These are phyloP conservation scores for Apiotrichum siamense DNA, from an alignment of 1,284 basidiomycete genomes.

Conservation along the genomic window DNA sequence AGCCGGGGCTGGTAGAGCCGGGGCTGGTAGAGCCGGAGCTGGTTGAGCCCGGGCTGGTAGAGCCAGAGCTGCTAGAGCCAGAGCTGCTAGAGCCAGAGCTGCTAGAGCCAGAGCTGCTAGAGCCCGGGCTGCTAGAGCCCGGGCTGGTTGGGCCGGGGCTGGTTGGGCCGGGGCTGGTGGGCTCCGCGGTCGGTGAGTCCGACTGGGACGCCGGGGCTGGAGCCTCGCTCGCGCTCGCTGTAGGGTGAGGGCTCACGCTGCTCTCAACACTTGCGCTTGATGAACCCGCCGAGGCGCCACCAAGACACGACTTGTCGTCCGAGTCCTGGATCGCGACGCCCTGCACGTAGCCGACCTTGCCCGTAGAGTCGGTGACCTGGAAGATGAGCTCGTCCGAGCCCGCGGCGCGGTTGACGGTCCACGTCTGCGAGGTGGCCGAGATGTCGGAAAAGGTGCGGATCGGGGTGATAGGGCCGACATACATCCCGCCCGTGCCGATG, in stretches of 20 bases:
- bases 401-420: constrained; percentile 31
- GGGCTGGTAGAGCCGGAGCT: neutral
- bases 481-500: constrained; percentile 40
- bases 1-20: neutral
- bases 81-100: neutral
- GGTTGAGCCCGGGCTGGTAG: neutral
- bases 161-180: neutral
- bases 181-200: neutral
- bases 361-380: constrained; percentile 35
- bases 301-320: constrained; percentile 30
- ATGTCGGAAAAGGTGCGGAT: constrained; percentile 16
- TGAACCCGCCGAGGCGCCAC: neutral
- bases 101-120: neutral
- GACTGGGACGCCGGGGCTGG: neutral
- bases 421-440: constrained; percentile 20
- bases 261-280: neutral
- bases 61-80: neutral
- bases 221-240: neutral
- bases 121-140: neutral
- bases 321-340: constrained; percentile 29
- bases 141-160: neutral
- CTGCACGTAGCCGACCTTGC: constrained; percentile 39
- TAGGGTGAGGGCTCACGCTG: neutral
- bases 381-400: constrained; percentile 35
- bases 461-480: constrained; percentile 29